phyloP scores from a whole-genome alignment of 2,329 filamentous ascomycete species.

The Ophiosphaerella herpotricha region DNA sequence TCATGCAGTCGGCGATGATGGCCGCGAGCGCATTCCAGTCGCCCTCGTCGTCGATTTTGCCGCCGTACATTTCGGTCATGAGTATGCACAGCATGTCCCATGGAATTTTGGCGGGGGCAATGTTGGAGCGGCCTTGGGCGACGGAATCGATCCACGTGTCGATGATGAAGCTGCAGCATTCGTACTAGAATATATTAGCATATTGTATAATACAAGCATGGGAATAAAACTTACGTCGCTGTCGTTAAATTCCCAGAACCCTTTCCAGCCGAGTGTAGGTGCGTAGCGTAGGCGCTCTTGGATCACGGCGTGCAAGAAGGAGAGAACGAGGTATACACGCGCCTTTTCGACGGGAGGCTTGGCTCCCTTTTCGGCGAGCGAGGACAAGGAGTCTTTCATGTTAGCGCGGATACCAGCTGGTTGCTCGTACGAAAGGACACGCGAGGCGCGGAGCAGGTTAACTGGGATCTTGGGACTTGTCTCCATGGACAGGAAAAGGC shows the following conservation, averaged over 20 bases:
- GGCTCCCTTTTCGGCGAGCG: conserved; percentile 73
- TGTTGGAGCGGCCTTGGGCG: conserved; percentile 84
- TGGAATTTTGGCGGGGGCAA: conserved; percentile 90
- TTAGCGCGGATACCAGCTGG: conserved; percentile 95
- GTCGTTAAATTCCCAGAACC: conserved; percentile 99
- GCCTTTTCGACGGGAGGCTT: conserved; percentile 90
- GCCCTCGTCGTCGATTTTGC: conserved; percentile 90
- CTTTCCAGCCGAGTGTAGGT: conserved; percentile 93
- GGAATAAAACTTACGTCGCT: conserved; percentile 77
- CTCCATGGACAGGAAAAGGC: conserved; percentile 97
- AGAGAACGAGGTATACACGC: conserved; percentile 86
- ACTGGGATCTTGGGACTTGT: conserved; percentile 95
- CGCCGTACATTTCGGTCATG: conserved; percentile 92
- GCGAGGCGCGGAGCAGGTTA: conserved; percentile 88
- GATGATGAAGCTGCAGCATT: conserved; percentile 94
- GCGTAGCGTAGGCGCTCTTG: conserved; percentile 95
- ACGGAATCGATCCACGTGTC: conserved; percentile 90
- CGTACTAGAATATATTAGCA: conserved; percentile 67
- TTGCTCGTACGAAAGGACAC: conserved; percentile 97
- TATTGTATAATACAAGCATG: neutral
- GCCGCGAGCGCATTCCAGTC: conserved; percentile 76
- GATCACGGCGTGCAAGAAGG: conserved; percentile 93
- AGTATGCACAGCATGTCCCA: conserved; percentile 95
- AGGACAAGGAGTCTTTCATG: conserved; percentile 96
- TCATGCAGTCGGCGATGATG: conserved; percentile 79